These are phyloP conservation scores for Phytopythium cucurbitacearum DNA, from an alignment of 352 stramenopile genomes.

Conservation along the genomic window DNA sequence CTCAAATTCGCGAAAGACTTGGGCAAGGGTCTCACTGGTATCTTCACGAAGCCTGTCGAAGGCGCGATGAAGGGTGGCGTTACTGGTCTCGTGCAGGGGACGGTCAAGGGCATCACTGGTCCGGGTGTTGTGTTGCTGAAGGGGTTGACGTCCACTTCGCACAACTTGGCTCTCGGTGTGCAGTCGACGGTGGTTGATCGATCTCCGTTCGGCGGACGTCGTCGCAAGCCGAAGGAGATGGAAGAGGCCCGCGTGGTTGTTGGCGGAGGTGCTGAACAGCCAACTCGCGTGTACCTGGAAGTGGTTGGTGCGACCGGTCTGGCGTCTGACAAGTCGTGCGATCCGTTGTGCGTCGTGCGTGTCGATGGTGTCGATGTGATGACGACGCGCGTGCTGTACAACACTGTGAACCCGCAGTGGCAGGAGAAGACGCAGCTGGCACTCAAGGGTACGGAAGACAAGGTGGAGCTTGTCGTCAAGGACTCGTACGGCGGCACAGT, in stretches of 20 bases:
- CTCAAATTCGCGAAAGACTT: conserved; percentile 86
- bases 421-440: conserved; percentile 65
- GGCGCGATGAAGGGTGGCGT: conserved; percentile 76
- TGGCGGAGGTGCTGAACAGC: conserved; percentile 54
- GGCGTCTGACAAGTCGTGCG: conserved; percentile 70
- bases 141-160: conserved; percentile 77
- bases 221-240: conserved; percentile 64
- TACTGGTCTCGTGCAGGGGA: conserved; percentile 69
- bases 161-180: conserved; percentile 72
- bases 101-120: conserved; percentile 73
- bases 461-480: conserved; percentile 79
- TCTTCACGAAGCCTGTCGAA: conserved; percentile 86
- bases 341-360: conserved; percentile 71
- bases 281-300: conserved; percentile 55
- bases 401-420: conserved; percentile 81
- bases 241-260: conserved; percentile 59
- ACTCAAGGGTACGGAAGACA: conserved; percentile 43
- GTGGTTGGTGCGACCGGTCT: conserved; percentile 69
- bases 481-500: conserved; percentile 79
- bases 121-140: conserved; percentile 83
- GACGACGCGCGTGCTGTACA: conserved; percentile 77
- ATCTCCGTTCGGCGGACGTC: conserved; percentile 69
- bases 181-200: conserved; percentile 80
- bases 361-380: conserved; percentile 67
- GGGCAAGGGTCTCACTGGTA: conserved; percentile 77